Evolutionary conservation across 208 protist genomes (phyloP), one percentile per base, ranked within the genome.

Genomic region (Wallacemonas sp.): DNA sequence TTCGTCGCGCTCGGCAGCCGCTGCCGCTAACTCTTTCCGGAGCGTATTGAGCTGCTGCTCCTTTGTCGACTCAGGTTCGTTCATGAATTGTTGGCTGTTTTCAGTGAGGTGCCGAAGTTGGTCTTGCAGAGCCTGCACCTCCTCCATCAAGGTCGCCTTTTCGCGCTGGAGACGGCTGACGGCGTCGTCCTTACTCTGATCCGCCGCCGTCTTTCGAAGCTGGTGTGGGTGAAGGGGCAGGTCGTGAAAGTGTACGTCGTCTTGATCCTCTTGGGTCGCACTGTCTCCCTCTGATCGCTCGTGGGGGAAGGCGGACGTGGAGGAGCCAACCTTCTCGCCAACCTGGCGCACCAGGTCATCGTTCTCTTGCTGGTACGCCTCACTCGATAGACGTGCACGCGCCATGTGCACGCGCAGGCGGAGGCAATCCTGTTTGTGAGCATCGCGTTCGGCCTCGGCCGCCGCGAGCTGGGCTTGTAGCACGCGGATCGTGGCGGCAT

Each of bases 361-460:
- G n/a, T 58, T 54, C 45, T 66, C 61, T 22, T 66, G 61, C 33
- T 46, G n/a, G 36, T 36, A 45, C 30, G 45, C 61, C 45, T 66
- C 61, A 6, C 12, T 44, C 17, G 32, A 3, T 4, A 66, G 33
- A 27, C 57, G 61, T 8, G 30, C 30, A n/a, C 39, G 30, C 0
- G 61, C 61, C 12, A 57, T 41, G 36, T 66, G 61, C 2, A 42
- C 30, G 3, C 61, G 41, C n/a, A 66, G 36, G 4, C 41, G 41
- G 15, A 21, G 12, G 24, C 26, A 52, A 33, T 64, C 59, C 24
- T 22, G 15, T 15, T 53, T 53, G 45, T 21, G 21, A 8, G 45
- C 45, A 29, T 30, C 22, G 21, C 45, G 45, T 17, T 53, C 45
- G 3, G 17, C 45, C 19, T 48, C 42, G 42, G 42, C 42, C 5